Percentiles rank a stretch among this genome's conserved stretches.
Evolutionary conservation across 2,329 filamentous ascomycete species (phyloP).

Genomic region (Alternaria gansuensis): DNA sequence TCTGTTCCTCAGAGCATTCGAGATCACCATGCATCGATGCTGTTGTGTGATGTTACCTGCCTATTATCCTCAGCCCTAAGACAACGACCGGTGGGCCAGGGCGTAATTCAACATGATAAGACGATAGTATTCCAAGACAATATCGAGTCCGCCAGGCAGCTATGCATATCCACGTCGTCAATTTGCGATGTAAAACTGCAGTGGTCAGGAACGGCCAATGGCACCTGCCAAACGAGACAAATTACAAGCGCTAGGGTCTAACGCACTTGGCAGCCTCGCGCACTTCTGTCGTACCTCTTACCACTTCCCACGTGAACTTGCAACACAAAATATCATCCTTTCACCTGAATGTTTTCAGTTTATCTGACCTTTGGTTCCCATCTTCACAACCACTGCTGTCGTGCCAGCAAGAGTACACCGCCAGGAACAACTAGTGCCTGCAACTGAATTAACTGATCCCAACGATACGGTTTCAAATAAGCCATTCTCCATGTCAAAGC

Average conservation of each 20-base stretch:
- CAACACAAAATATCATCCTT: neutral
- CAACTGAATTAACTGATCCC: neutral
- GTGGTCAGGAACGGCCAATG: neutral
- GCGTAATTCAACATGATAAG: neutral
- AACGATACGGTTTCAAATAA: neutral
- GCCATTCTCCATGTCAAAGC: neutral
- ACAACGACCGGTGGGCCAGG: conserved; percentile 14
- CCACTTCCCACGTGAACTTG: neutral
- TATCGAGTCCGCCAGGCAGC: neutral
- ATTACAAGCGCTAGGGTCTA: conserved; percentile 5
- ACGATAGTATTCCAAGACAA: neutral
- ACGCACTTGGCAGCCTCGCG: conserved; percentile 12
- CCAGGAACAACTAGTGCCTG: conserved; percentile 2
- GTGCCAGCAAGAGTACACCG: conserved; percentile 9
- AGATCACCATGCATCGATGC: conserved; percentile 7
- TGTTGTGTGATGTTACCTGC: conserved; percentile 19
- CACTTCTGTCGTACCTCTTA: conserved; percentile 4
- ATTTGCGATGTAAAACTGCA: neutral
- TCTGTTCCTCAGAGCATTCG: neutral
- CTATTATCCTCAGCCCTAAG: conserved; percentile 10
- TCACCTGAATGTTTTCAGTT: neutral
- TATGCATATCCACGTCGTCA: neutral
- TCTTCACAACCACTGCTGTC: conserved; percentile 1
- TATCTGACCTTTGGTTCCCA: conserved; percentile 4
- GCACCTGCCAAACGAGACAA: conserved; percentile 4